Conservation (phyloP, 179 eudicot species). For the Spinacia oleracea region DNA sequence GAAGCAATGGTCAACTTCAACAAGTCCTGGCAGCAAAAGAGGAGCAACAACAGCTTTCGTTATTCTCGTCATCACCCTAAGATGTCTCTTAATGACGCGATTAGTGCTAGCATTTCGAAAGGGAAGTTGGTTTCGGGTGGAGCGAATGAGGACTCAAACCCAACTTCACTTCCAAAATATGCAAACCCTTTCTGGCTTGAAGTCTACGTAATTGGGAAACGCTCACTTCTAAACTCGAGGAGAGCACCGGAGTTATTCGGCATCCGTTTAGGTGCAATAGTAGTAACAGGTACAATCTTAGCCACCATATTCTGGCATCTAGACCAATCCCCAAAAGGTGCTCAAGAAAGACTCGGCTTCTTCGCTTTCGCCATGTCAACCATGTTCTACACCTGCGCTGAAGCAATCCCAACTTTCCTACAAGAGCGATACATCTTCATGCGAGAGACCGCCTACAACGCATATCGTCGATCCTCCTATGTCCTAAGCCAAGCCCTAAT, state of each 20-base stretch:
- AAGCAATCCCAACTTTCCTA: constrained; percentile 74
- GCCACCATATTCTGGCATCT: constrained; percentile 73
- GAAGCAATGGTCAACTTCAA: constrained; percentile 50
- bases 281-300: constrained; percentile 61
- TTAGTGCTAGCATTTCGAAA: constrained; percentile 64
- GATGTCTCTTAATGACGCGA: constrained; percentile 58
- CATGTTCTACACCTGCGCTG: constrained; percentile 80
- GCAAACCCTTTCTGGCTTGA: constrained; percentile 81
- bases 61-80: constrained; percentile 19
- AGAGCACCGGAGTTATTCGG: constrained; percentile 68
- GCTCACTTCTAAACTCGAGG: constrained; percentile 62
- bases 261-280: constrained; percentile 57
- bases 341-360: constrained; percentile 64
- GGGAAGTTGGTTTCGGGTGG: constrained; percentile 76
- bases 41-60: background rate
- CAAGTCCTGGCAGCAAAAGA: constrained; percentile 44
- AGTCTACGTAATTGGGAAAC: constrained; percentile 56
- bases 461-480: constrained; percentile 69
- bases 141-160: constrained; percentile 33
- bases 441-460: constrained; percentile 77
- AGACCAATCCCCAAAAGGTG: constrained; percentile 66
- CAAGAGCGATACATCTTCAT: constrained; percentile 67
- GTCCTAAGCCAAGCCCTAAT: constrained; percentile 63
- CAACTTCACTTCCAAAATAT: constrained; percentile 49
- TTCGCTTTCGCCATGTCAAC: constrained; percentile 88